Conservation (phyloP, 2,329 filamentous ascomycete genomes). For the Fusarium tanahbumbuense region DNA sequence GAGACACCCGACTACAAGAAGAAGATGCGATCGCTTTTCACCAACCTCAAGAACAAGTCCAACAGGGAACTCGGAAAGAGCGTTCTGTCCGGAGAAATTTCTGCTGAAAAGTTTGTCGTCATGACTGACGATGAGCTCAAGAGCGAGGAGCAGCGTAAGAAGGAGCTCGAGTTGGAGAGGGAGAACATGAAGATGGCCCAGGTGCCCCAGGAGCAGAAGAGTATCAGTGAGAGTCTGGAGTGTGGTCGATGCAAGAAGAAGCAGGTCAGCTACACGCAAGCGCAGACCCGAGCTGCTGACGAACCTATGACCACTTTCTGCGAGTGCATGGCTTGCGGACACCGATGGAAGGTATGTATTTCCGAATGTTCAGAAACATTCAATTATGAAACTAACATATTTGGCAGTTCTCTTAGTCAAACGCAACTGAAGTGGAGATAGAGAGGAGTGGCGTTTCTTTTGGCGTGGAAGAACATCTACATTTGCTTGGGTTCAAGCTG, state of each 20-base stretch:
- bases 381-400: constrained; percentile 16
- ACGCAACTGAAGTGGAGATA: constrained; percentile 6
- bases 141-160: constrained; percentile 81
- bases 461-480: constrained; percentile 23
- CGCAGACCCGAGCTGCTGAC: constrained; percentile 94
- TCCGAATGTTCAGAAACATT: background rate
- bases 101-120: constrained; percentile 78
- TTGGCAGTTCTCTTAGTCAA: constrained; percentile 42
- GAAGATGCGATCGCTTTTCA: constrained; percentile 92
- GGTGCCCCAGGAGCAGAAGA: constrained; percentile 91
- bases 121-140: constrained; percentile 95
- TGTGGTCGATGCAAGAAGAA: constrained; percentile 94
- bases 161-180: constrained; percentile 80
- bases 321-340: constrained; percentile 75
- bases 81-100: constrained; percentile 80
- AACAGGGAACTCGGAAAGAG: constrained; percentile 81
- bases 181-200: constrained; percentile 99
- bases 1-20: constrained; percentile 81
- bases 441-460: constrained; percentile 33
- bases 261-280: constrained; percentile 95
- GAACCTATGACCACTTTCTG: constrained; percentile 88
- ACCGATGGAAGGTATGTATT: constrained; percentile 75
- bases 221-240: constrained; percentile 86
- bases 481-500: constrained; percentile 24
- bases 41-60: constrained; percentile 93